Evolutionary conservation across 306 rosid genomes (phyloP), one percentile per base, ranked within the genome.

Genomic region (Spatholobus suberectus): DNA sequence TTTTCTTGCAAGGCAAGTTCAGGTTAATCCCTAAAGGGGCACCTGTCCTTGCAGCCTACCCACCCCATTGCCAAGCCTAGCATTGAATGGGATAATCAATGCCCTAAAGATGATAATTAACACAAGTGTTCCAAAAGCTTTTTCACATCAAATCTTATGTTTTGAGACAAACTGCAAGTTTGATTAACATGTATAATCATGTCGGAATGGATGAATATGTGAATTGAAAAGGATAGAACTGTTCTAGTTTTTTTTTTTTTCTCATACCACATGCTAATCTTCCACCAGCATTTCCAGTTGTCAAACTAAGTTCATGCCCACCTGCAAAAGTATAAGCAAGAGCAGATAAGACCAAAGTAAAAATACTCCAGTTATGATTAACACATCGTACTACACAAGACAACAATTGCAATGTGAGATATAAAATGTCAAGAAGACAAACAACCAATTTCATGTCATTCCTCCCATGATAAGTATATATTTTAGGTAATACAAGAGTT

Each of bases 261-360:
- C 34, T 69, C 94, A 85, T 94, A 94, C 98, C 98, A 69, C 95
- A 94, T 73, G 97, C 98, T 91, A 94, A 82, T 87, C 98, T 92
- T 88, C 98, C 98, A 73, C 97, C 98, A 54, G 98, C 97, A 76
- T 94, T 94, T 51, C 98, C 98, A 59, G 97, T 94, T 82, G 72
- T 90, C 84, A 87, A 84, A 85, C 97, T 90, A 85, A 94, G 98
- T 74, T 92, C 98, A 27, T 94, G 98, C 67, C 95, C 98, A 80
- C 97, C 97, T 94, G 78, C 80, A 86, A 70, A 85, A 79, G 71
- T 80, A 86, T 66, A 62, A 79, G 44, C 71, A 75, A 32, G 62
- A 17, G 82, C 13, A 57, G 70, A 47, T 69, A 62, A 81, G 85
- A 46, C 47, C 57, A 75, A 66, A 57, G 79, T 24, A 38, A 81